phyloP scores from a whole-genome alignment of 305 asterid species.

The Withania somnifera region DNA sequence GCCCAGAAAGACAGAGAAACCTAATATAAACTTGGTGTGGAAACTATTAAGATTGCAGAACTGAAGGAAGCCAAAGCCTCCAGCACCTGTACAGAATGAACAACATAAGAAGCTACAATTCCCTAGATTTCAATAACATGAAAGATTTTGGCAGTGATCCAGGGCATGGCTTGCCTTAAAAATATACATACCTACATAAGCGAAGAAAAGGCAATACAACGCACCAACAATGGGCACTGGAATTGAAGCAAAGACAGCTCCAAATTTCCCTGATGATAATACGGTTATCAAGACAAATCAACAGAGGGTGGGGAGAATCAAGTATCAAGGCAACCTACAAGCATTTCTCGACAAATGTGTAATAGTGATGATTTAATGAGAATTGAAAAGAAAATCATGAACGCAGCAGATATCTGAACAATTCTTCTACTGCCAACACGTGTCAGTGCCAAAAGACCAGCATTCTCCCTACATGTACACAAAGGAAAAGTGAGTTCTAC shows the following conservation, averaged over 20 bases:
- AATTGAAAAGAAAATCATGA: slow-evolving; percentile 90
- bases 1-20: slow-evolving; percentile 74
- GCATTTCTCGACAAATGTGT: not conserved
- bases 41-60: slow-evolving; percentile 92
- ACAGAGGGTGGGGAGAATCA: too few relatives aligned
- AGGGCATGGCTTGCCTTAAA: not conserved
- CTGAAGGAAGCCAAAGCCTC: slow-evolving; percentile 75
- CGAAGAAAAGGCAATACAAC: slow-evolving; percentile 78
- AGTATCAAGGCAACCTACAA: not conserved
- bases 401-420: slow-evolving; percentile 86
- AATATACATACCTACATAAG: slow-evolving; percentile 59
- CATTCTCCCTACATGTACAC: slow-evolving; percentile 55
- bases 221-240: slow-evolving; percentile 92
- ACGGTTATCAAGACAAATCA: not conserved
- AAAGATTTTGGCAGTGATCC: not conserved
- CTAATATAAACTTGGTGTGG: slow-evolving; percentile 70
- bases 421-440: slow-evolving; percentile 95
- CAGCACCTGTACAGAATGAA: slow-evolving; percentile 40
- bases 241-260: slow-evolving; percentile 90
- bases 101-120: not conserved
- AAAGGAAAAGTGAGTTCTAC: slow-evolving; percentile 1
- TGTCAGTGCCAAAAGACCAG: slow-evolving; percentile 78
- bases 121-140: not conserved
- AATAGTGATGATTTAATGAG: slow-evolving; percentile 35
- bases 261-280: slow-evolving; percentile 60